These are phyloP conservation scores for Hypoxylon sp. DNA, from an alignment of 2,329 filamentous ascomycete species.

Conservation along the genomic window DNA sequence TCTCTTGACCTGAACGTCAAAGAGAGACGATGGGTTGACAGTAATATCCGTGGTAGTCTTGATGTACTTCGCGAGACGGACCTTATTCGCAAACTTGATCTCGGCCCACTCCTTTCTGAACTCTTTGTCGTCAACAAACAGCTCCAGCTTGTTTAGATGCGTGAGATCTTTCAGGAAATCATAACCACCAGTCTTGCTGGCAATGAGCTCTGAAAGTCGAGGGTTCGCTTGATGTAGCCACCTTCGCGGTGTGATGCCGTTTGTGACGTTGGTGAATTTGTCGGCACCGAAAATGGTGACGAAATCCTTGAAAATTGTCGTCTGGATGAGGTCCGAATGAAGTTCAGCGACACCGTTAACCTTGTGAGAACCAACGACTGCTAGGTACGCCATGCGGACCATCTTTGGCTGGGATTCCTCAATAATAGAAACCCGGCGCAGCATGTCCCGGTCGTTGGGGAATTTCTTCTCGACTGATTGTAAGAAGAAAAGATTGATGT, in stretches of 20 bases:
- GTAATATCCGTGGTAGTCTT: constrained; percentile 82
- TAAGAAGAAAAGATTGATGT: constrained; percentile 96
- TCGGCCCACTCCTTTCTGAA: constrained; percentile 97
- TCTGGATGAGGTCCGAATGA: constrained; percentile 97
- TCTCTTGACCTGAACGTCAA: constrained; percentile 98
- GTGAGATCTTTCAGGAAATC: constrained; percentile 93
- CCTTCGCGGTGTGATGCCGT: constrained; percentile 94
- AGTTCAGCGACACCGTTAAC: constrained; percentile 98
- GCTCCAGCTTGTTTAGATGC: constrained; percentile 85
- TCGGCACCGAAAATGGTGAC: constrained; percentile 94
- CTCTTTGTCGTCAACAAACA: constrained; percentile 84
- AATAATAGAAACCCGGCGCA: constrained; percentile 92
- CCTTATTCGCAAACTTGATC: constrained; percentile 97
- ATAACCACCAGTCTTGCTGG: constrained; percentile 86
- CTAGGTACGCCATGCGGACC: constrained; percentile 96
- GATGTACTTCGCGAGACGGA: constrained; percentile 91
- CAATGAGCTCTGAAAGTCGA: constrained; percentile 89
- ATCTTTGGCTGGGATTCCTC: constrained; percentile 98
- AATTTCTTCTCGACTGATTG: constrained; percentile 92
- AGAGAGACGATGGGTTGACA: constrained; percentile 89
- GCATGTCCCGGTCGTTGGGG: constrained; percentile 88
- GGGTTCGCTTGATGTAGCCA: constrained; percentile 99
- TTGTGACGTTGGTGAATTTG: constrained; percentile 99
- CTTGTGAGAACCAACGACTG: constrained; percentile 98
- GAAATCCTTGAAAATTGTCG: constrained; percentile 99